Evolutionary conservation across 2,329 filamentous ascomycete genomes (phyloP).

Genomic region (Xylaria sp.): DNA sequence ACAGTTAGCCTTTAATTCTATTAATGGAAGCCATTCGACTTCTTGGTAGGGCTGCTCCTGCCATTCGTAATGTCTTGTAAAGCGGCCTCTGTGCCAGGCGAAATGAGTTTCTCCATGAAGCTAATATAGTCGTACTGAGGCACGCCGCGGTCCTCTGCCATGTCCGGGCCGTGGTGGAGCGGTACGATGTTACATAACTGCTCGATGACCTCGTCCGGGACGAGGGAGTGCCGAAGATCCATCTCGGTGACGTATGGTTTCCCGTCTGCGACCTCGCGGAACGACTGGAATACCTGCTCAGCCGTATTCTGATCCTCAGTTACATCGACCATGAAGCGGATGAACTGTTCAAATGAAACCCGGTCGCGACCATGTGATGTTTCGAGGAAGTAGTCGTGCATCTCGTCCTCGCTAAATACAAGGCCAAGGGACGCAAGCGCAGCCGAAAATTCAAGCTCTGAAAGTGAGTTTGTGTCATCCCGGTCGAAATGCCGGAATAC

Average conservation of each 20-base stretch:
- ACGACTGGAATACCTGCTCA: slow-evolving; percentile 98
- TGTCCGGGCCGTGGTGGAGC: slow-evolving; percentile 82
- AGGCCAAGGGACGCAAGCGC: slow-evolving; percentile 94
- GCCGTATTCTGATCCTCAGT: slow-evolving; percentile 99
- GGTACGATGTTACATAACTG: slow-evolving; percentile 91
- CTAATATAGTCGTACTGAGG: slow-evolving; percentile 95
- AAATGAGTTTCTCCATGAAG: slow-evolving; percentile 92
- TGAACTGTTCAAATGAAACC: slow-evolving; percentile 98
- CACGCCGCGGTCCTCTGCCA: slow-evolving; percentile 83
- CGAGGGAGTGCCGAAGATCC: slow-evolving; percentile 92
- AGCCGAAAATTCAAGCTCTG: slow-evolving; percentile 95
- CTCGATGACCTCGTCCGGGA: slow-evolving; percentile 97
- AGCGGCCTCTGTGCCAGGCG: slow-evolving; percentile 43
- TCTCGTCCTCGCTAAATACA: slow-evolving; percentile 97
- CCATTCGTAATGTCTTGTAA: slow-evolving; percentile 49
- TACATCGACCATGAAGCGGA: slow-evolving; percentile 98
- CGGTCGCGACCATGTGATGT: slow-evolving; percentile 82
- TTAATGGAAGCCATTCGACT: slow-evolving; percentile 43
- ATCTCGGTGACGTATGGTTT: slow-evolving; percentile 99
- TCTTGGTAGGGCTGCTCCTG: slow-evolving; percentile 48
- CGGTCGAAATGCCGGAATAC: slow-evolving; percentile 98
- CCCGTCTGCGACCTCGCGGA: slow-evolving; percentile 96
- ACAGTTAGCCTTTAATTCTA: slow-evolving; percentile 1
- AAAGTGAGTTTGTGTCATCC: slow-evolving; percentile 87
- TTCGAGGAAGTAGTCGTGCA: slow-evolving; percentile 93